phyloP scores from a whole-genome alignment of 164 flowering plant genomes.

The Buxus sempervirens region DNA sequence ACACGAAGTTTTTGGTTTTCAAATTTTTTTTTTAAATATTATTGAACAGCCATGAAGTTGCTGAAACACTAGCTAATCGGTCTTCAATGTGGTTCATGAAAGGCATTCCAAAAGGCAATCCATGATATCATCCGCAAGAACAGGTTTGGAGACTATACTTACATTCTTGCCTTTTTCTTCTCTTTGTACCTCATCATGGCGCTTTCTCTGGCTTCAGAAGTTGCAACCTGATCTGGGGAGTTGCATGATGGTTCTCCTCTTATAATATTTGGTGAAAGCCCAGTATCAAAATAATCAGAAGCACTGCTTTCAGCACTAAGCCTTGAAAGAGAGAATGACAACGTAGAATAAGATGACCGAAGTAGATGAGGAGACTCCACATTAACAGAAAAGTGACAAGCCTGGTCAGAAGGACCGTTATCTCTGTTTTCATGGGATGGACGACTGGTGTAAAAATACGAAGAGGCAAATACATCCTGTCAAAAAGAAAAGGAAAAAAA shows the following conservation, averaged over 20 bases:
- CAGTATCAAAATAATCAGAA: constrained; percentile 34
- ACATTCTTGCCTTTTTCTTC: constrained; percentile 45
- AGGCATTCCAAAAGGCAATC: neutral
- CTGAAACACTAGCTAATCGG: too few relatives aligned
- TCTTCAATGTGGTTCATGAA: neutral
- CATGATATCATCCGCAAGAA: neutral
- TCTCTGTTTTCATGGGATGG: constrained; percentile 14
- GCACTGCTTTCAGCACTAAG: constrained; percentile 37
- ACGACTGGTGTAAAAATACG: constrained; percentile 14
- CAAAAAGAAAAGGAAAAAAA: constrained; percentile 2
- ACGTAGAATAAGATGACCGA: constrained; percentile 26
- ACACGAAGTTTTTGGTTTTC: too few relatives aligned
- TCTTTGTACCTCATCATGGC: constrained; percentile 39
- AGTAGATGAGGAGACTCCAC: constrained; percentile 16
- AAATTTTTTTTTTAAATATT: too few relatives aligned
- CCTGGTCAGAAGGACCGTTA: constrained; percentile 18
- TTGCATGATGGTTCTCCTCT: constrained; percentile 20
- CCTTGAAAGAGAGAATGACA: constrained; percentile 41
- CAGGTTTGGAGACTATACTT: constrained; percentile 20
- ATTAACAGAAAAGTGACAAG: constrained; percentile 15
- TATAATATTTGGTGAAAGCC: constrained; percentile 24
- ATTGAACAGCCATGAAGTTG: too few relatives aligned
- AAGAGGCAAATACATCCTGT: constrained; percentile 37
- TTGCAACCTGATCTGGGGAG: constrained; percentile 24
- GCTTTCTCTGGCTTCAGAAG: constrained; percentile 29